Base-by-base conservation (phyloP, 441 rosid genomes). In the Aleurites moluccanus region DNA sequence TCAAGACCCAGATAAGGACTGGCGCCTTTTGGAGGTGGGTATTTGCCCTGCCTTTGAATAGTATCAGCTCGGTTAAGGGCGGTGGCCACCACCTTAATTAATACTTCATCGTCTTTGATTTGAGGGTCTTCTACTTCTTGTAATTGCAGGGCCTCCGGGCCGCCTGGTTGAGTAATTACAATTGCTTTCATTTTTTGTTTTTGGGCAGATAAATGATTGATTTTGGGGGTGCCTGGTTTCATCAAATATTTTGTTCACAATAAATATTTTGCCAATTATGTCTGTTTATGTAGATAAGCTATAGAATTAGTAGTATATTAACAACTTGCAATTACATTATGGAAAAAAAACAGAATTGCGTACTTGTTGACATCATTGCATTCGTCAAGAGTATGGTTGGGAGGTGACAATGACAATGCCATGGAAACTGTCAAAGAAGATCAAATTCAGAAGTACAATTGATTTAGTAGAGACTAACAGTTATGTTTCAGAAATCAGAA, bases 61-160 rank as follows among this genome's bases (percentile, higher is more conserved):
- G 88, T 91, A 78, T 95, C 98, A 2, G 92, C 93, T 1, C 92
- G 83, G 82, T 92, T 95, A 33, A 95, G 69, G 53, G 93, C 98
- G 44, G 97, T 83, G 67, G 99, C 93, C 23, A 75, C 89, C 15
- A 95, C 86, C 75, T 84, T 88, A 80, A 95, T 82, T 72, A 93
- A 81, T 64, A 95, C 96, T 50, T 95, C 91, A 30, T 85, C 90
- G 35, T 95, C 95, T 27, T 83, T 82, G 78, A 90, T 70, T 66
- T 79, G 60, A 23, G 99, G 97, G 74, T 88, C 96, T 15, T 82
- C 90, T 3, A 95, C 96, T 75, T 92, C 84, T 30, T 84, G 91
- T 6, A 93, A 76, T 73, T 88, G 86, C 73, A 92, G 83, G 59
- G 90, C 98, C 68, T 91, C 96, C 3, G 98, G 93, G 10, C 81